These are phyloP conservation scores for maize (Zea mays) DNA, from an alignment of 176 grass and related monocot species.

Conservation along the genomic window DNA sequence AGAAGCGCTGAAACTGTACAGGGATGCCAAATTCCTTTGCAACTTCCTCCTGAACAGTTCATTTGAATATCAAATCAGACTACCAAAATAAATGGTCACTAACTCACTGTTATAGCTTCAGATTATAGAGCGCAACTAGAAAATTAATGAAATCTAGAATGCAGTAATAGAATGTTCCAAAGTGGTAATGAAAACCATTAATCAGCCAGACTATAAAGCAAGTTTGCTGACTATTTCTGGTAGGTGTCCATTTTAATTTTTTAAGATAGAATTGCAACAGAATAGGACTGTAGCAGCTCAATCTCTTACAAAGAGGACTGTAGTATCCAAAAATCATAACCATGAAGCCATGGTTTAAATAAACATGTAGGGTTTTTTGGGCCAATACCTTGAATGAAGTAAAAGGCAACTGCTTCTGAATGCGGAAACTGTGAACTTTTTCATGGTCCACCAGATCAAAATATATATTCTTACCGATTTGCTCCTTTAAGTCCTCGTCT, in stretches of 20 bases:
- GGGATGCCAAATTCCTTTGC: constrained; percentile 91
- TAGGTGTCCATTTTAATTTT: background rate
- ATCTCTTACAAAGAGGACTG: background rate
- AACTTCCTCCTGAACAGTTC: constrained; percentile 69
- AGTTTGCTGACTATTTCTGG: background rate
- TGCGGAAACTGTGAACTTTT: constrained; percentile 94
- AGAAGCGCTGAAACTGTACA: constrained; percentile 89
- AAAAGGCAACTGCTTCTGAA: constrained; percentile 96
- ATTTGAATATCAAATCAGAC: constrained; percentile 35
- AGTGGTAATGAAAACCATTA: constrained; percentile 1
- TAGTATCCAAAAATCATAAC: constrained; percentile 13
- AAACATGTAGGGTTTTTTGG: constrained; percentile 13
- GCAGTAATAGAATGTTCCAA: background rate
- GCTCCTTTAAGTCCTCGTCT: constrained; percentile 72
- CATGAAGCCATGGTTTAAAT: background rate
- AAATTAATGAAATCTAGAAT: background rate
- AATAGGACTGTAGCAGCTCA: constrained; percentile 11
- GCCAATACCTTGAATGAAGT: constrained; percentile 82
- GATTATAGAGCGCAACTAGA: background rate
- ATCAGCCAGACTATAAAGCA: background rate
- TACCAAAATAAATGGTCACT: constrained; percentile 23
- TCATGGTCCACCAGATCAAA: constrained; percentile 99
- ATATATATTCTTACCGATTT: constrained; percentile 91
- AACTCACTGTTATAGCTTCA: background rate
- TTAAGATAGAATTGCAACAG: background rate